Base-by-base conservation (phyloP, 164 flowering plant species). In the Dillenia turbinata region DNA sequence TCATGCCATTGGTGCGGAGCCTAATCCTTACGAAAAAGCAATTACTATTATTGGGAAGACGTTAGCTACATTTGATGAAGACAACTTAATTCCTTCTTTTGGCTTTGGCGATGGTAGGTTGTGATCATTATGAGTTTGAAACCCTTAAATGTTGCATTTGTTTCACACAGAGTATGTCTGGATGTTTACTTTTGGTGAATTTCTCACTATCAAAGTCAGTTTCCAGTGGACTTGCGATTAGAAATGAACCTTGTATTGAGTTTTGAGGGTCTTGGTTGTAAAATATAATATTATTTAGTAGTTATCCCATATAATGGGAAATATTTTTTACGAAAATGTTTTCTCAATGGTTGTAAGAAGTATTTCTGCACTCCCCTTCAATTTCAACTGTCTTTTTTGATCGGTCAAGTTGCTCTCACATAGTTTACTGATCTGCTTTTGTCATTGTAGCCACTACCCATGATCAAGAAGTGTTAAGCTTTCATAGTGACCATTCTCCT, bases 11-110 rank as follows among this genome's bases (percentile, higher is more conserved):
- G 85, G 88, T 6, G 69, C 60, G 40, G 56, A 70, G 12, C 85
- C 81, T 15, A 88, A 88, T 77, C 96, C 96, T 16, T 88, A 89
- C 60, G 92, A 89, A 71, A 72, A 80, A 66, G 96, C 96, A 47
- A 85, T 89, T 63, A 54, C 83, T 26, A 72, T 89, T 44, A 74
- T 86, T 63, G 92, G 96, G 24, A 83, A 83, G 73, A 81, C 96
- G 47, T 68, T 89, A 75, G 83, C 92, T 72, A 86, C 96, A n/a
- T 86, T 89, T 66, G 96, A 89, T 57, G 96, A 86, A 45, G 96
- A 89, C 70, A 79, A 85, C 73, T 71, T 89, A 47, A 89, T 89
- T 64, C 96, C 96, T 55, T 89, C 92, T 72, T 86, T 78, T 51
- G 96, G 96, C 46, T 89, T 86, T 69, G 96, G 96, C 40, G 96